A percentile compares a stretch with the other conserved stretches of the same genome.
phyloP scores from a whole-genome alignment of 129 eudicot genomes.

The Logfia minima region DNA sequence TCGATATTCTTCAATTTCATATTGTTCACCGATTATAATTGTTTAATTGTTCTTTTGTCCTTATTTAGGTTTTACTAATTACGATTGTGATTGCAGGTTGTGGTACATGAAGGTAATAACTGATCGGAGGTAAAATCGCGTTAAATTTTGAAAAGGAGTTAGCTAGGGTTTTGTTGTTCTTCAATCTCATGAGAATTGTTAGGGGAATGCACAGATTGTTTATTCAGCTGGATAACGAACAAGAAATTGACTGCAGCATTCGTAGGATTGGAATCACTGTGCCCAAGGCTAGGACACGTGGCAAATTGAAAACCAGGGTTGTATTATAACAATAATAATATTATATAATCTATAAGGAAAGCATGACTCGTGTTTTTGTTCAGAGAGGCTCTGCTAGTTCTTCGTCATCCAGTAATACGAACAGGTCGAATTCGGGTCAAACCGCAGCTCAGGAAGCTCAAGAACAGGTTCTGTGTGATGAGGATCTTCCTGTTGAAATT shows the following conservation, averaged over 20 bases:
- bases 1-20: too few relatives aligned
- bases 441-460: slow-evolving; percentile 50
- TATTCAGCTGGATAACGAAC: slow-evolving; percentile 44
- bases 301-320: slow-evolving; percentile 56
- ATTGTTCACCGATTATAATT: too few relatives aligned
- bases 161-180: slow-evolving; percentile 50
- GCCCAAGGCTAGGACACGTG: slow-evolving; percentile 92
- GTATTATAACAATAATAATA: slow-evolving; percentile 37
- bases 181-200: slow-evolving; percentile 96
- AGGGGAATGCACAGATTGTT: slow-evolving; percentile 98
- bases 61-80: slow-evolving; percentile 9
- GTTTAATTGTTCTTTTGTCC: too few relatives aligned
- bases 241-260: slow-evolving; percentile 49
- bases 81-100: slow-evolving; percentile 43
- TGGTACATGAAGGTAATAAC: neutral
- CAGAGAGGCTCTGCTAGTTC: slow-evolving; percentile 68
- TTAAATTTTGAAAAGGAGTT: slow-evolving; percentile 21
- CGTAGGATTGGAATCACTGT: slow-evolving; percentile 38
- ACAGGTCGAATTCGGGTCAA: slow-evolving; percentile 43
- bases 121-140: slow-evolving; percentile 35
- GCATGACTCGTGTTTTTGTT: slow-evolving; percentile 87
- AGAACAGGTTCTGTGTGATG: slow-evolving; percentile 45
- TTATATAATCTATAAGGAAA: neutral
- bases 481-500: slow-evolving; percentile 32
- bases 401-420: slow-evolving; percentile 31